phyloP scores from a whole-genome alignment of 176 grass and related monocot genomes.

The Oryza officinalis region DNA sequence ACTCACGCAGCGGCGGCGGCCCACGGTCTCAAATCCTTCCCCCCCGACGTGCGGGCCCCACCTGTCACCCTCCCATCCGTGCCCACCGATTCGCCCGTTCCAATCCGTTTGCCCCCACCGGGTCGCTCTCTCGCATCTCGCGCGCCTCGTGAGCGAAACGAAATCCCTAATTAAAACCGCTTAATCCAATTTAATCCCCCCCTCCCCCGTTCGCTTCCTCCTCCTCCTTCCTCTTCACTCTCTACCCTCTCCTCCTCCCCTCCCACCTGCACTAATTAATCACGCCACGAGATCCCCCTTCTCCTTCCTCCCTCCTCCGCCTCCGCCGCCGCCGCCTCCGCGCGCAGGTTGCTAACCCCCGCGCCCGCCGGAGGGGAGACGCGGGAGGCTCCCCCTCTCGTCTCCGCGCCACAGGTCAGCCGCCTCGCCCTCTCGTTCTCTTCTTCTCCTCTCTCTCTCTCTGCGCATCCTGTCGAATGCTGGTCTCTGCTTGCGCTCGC shows the following conservation, averaged over 20 bases:
- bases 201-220: no score
- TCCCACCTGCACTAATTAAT: constrained; percentile 43
- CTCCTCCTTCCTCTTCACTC: no score
- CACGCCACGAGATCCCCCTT: constrained; percentile 54
- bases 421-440: neutral
- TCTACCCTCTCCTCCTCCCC: no score
- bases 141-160: constrained; percentile 37
- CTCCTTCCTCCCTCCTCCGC: neutral
- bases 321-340: neutral
- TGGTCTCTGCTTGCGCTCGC: neutral
- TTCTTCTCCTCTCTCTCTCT: neutral
- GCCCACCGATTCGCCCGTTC: constrained; percentile 17
- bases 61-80: neutral
- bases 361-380: neutral
- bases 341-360: neutral
- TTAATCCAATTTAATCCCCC: neutral
- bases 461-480: neutral
- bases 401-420: constrained; percentile 17
- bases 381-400: neutral
- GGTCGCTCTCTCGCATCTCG: constrained; percentile 30
- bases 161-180: constrained; percentile 29
- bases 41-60: neutral
- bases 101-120: neutral
- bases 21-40: neutral
- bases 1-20: no score